Evolutionary conservation across 2,329 filamentous ascomycete genomes (phyloP), one percentile per base, ranked within the genome.

Genomic region (Aspergillus floridensis): DNA sequence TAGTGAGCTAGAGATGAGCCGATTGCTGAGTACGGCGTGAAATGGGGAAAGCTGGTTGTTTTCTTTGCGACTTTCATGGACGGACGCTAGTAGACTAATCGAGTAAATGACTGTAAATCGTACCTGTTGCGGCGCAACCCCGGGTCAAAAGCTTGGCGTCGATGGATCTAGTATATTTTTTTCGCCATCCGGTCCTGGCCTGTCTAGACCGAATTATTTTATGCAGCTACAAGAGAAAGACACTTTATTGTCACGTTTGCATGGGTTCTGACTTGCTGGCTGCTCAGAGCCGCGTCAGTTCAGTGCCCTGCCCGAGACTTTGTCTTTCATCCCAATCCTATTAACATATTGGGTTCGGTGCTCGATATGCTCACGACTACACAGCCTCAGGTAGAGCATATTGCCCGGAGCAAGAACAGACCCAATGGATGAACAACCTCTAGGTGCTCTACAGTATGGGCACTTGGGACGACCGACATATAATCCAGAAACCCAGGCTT

Each of bases 361-460:
- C 56, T 66, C 70, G 72, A 72, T 60, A 75, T 76, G 72, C 61
- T 69, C 51, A 53, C 35, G 51, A 22, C 41, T 67, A 59, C 52
- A 60, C 63, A 62, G 60, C 59, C 57, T 49, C 62, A 57, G 59
- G 62, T 65, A 63, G 57, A 63, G 57, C 63, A 65, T 61, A 63
- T 68, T 62, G 62, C 66, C 51, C 73, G 65, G 63, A 67, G 65
- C 62, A 70, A 67, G 72, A 60, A 69, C 69, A 76, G 76, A 73
- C 81, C 83, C 68, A 76, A 87, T 87, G 84, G 82, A 81, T 86
- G 81, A 86, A 65, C 71, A 72, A 63, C 68, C 72, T 48, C 69
- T 73, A 51, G 72, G 73, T 72, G 77, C 80, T 77, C 80, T 86
- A 55, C 81, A 81, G 61, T 86, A 84, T 74, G 84, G 84, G 75